These are phyloP conservation scores for Mycena pura DNA, from an alignment of 768 basidiomycete species.

Conservation along the genomic window DNA sequence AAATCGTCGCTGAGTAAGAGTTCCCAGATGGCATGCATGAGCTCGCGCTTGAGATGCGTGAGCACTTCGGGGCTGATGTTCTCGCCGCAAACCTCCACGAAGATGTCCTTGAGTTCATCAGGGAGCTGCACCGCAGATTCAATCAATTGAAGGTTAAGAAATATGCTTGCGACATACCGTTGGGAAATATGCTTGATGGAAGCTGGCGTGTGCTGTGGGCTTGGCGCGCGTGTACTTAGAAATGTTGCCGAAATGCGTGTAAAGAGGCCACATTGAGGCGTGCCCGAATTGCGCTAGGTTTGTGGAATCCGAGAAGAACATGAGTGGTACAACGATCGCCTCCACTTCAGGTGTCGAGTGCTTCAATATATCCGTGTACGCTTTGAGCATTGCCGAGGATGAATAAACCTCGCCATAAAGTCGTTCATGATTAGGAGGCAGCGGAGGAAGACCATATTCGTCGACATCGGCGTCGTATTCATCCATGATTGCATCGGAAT, in stretches of 20 bases:
- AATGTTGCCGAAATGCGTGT: slow-evolving; percentile 44
- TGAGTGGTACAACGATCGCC: slow-evolving; percentile 34
- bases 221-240: slow-evolving; percentile 44
- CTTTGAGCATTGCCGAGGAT: slow-evolving; percentile 26
- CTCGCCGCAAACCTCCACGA: not conserved
- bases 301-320: slow-evolving; percentile 44
- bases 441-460: not conserved
- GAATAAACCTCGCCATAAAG: slow-evolving; percentile 25
- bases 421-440: not conserved
- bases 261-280: slow-evolving; percentile 47
- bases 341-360: slow-evolving; percentile 28
- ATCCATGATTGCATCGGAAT: no score
- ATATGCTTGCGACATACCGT: no score
- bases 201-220: slow-evolving; percentile 36
- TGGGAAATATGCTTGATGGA: slow-evolving; percentile 49
- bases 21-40: slow-evolving; percentile 39
- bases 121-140: slow-evolving; percentile 33
- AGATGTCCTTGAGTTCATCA: slow-evolving; percentile 36
- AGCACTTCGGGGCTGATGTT: slow-evolving; percentile 28
- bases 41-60: slow-evolving; percentile 39
- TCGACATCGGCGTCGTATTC: no score
- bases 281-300: slow-evolving; percentile 44
- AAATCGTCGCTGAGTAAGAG: slow-evolving; percentile 36
- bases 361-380: slow-evolving; percentile 21
- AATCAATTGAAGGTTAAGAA: not conserved